These are phyloP conservation scores for Helichrysum umbraculigerum DNA, from an alignment of 129 eudicot genomes.

Conservation along the genomic window DNA sequence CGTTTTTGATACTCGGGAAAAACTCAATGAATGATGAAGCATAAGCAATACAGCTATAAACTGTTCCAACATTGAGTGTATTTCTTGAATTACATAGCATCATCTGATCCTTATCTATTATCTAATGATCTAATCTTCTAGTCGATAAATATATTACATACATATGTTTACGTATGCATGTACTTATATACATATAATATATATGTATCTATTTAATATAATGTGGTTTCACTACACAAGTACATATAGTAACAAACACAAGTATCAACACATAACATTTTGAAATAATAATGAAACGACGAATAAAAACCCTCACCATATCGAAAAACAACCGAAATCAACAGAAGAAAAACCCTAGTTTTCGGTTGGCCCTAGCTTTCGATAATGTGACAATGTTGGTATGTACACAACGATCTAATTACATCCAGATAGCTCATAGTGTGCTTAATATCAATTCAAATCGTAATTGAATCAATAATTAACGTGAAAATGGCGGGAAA, in stretches of 20 bases:
- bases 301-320: conserved; percentile 35
- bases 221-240: not conserved
- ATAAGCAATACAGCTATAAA: not conserved
- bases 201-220: not conserved
- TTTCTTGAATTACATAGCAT: not conserved
- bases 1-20: not conserved
- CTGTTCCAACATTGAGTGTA: not conserved
- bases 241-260: conserved; percentile 18
- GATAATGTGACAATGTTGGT: conserved; percentile 20
- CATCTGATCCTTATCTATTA: not conserved
- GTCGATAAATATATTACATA: not conserved
- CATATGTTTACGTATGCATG: not conserved
- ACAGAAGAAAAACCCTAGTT: conserved; percentile 35
- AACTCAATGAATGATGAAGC: not conserved
- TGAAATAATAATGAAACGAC: conserved; percentile 8
- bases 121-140: not conserved
- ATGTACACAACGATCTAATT: not conserved
- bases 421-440: conserved; percentile 30
- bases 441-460: conserved; percentile 18
- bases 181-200: not conserved
- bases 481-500: conserved; percentile 16
- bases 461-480: not conserved
- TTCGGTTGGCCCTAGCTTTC: conserved; percentile 21
- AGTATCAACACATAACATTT: conserved; percentile 20
- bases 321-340: conserved; percentile 25